A percentile compares a stretch with the other conserved stretches of the same genome.
Conservation (phyloP, 768 basidiomycete genomes). For the Leccinum variicolor region DNA sequence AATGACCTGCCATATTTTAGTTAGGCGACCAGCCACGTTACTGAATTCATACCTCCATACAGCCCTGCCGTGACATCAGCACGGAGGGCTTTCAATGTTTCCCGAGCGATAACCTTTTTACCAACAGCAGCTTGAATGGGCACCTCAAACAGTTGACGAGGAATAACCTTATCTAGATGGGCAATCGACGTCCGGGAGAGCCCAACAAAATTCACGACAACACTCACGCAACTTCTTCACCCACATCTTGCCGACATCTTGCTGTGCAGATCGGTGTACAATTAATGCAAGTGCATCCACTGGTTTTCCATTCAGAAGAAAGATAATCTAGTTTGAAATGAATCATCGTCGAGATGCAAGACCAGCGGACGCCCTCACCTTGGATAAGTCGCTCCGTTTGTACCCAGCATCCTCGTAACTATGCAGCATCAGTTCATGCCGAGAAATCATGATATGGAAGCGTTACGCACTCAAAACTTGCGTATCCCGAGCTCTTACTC, state of each 20-base stretch:
- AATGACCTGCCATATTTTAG: constrained; percentile 54
- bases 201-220: neutral
- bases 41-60: constrained; percentile 63
- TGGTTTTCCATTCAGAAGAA: constrained; percentile 83
- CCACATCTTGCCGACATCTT: constrained; percentile 76
- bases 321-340: constrained; percentile 63
- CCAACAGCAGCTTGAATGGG: constrained; percentile 94
- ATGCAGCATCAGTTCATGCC: constrained; percentile 7
- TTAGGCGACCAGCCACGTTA: neutral
- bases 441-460: neutral
- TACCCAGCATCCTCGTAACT: constrained; percentile 97
- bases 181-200: neutral
- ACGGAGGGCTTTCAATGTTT: constrained; percentile 80
- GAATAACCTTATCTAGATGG: constrained; percentile 79
- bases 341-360: neutral
- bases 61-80: constrained; percentile 93
- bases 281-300: constrained; percentile 94
- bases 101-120: constrained; percentile 82
- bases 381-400: constrained; percentile 71
- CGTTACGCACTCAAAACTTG: constrained; percentile 78
- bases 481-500: constrained; percentile 86
- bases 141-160: constrained; percentile 89
- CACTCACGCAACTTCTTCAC: constrained; percentile 88
- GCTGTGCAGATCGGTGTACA: constrained; percentile 78
- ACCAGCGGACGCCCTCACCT: constrained; percentile 46